These are phyloP conservation scores for Flaveria bidentis DNA, from an alignment of 129 eudicot genomes.

Conservation along the genomic window DNA sequence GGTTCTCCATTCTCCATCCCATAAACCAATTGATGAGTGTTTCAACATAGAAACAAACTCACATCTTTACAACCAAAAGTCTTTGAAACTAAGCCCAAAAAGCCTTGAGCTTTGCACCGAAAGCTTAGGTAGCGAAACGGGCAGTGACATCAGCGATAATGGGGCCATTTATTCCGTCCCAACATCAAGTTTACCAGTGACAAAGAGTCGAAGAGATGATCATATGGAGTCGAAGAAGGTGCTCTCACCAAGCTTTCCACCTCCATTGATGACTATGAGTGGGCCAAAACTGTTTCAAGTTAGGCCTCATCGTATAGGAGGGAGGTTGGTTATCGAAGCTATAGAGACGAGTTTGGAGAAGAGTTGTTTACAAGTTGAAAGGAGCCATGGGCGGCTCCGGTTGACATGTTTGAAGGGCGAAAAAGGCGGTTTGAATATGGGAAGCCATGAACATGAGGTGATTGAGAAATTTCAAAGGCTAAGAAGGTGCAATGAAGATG, in stretches of 20 bases:
- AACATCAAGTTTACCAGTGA: neutral
- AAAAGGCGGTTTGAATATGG: constrained; percentile 18
- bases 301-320: constrained; percentile 54
- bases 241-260: constrained; percentile 54
- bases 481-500: constrained; percentile 75
- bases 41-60: constrained; percentile 18
- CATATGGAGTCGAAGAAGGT: constrained; percentile 29
- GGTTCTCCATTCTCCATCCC: constrained; percentile 37
- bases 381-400: constrained; percentile 69
- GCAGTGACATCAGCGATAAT: constrained; percentile 46
- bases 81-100: constrained; percentile 48
- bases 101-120: constrained; percentile 87
- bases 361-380: constrained; percentile 54
- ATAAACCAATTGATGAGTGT: constrained; percentile 20
- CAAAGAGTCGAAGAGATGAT: constrained; percentile 9
- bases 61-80: constrained; percentile 32
- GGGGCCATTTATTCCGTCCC: neutral
- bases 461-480: constrained; percentile 37
- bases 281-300: constrained; percentile 58
- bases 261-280: constrained; percentile 72
- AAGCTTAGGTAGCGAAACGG: constrained; percentile 78
- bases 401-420: constrained; percentile 40
- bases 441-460: constrained; percentile 21
- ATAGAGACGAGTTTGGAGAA: constrained; percentile 39
- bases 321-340: constrained; percentile 69